Evolutionary conservation across 164 flowering plant genomes (phyloP), one percentile per base, ranked within the genome.

Genomic region (Nymphaea colorata): DNA sequence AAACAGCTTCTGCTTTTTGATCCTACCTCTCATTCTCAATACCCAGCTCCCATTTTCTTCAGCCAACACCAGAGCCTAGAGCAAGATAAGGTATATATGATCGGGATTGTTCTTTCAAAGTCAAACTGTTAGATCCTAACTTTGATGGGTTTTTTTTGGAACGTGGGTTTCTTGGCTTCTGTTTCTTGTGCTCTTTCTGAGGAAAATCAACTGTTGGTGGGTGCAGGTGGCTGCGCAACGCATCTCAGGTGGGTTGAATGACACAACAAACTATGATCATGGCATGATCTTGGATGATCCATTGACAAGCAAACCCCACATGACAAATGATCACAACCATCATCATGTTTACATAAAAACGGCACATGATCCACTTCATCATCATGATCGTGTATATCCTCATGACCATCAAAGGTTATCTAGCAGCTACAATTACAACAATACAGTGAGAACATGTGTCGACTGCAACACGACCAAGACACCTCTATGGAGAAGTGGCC

Each of bases 401-500:
- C 55, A 14, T 47, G 55, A 14, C 55, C 55, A 47, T 47, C 55
- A 4, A 47, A 47, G 12, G 55, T 6, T 47, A 14, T 47, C 55
- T 14, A 47, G 55, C 12, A 14, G 55, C 55, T 47, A 47, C 55
- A 47, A 47, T 47, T 47, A 7, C 7, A 47, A 14, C 55, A 47
- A 7, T 47, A 7, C 12, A 47, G 64, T 61, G 5, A 72, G 69
- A 68, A 45, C 65, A 43, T 73, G 75, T 61, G 44, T 44, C 10
- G 71, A 73, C 10, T 73, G 75, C 75, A 65, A 44, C 45, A 65
- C 69, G 16, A 43, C 71, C 53, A 65, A 73, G 69, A 73, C 69
- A 5, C 75, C 75, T 17, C 47, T 73, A 53, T 73, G 75, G 75
- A 68, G 75, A 68, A 42, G 66, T 69, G 75, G 75, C 62, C 75